A percentile compares a stretch with the other conserved stretches of the same genome.
Evolutionary conservation across 352 stramenopile species (phyloP).

Genomic region (Phytophthora melonis): DNA sequence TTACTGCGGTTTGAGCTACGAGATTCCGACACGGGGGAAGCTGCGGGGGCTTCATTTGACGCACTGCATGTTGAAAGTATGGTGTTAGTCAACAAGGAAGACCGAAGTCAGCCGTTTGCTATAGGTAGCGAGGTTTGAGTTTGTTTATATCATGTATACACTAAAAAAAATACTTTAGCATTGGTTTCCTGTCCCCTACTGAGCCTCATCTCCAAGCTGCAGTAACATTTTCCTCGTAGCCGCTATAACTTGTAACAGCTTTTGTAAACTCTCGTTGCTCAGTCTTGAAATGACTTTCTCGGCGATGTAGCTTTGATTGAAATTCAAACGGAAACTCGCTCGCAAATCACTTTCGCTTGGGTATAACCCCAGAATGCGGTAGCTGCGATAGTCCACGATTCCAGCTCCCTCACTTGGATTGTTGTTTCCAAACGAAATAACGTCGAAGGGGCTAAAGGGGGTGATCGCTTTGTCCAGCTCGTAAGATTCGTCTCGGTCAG

Average conservation of each 20-base stretch:
- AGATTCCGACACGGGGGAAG: constrained; percentile 2
- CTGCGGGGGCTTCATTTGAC: constrained; percentile 2
- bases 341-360: constrained; percentile 2
- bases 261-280: constrained; percentile 11
- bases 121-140: constrained; percentile 1
- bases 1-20: constrained; percentile 15
- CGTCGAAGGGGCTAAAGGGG: background rate
- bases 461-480: constrained; percentile 44
- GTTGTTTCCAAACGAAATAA: constrained; percentile 5
- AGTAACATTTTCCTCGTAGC: constrained; percentile 8
- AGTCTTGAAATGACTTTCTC: constrained; percentile 13
- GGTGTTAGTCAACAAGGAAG: constrained; percentile 1
- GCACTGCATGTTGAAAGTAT: constrained; percentile 14
- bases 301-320: constrained; percentile 20
- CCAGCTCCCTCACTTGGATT: constrained; percentile 6
- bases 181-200: background rate
- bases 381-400: constrained; percentile 15
- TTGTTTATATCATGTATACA: background rate
- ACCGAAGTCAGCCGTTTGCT: constrained; percentile 11
- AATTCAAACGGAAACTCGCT: constrained; percentile 20
- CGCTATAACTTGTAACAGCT: constrained; percentile 16
- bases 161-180: background rate
- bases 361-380: constrained; percentile 24
- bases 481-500: constrained; percentile 45
- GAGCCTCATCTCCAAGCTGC: background rate